phyloP scores from a whole-genome alignment of 2,329 filamentous ascomycete species.

The Neonectria coccinea region DNA sequence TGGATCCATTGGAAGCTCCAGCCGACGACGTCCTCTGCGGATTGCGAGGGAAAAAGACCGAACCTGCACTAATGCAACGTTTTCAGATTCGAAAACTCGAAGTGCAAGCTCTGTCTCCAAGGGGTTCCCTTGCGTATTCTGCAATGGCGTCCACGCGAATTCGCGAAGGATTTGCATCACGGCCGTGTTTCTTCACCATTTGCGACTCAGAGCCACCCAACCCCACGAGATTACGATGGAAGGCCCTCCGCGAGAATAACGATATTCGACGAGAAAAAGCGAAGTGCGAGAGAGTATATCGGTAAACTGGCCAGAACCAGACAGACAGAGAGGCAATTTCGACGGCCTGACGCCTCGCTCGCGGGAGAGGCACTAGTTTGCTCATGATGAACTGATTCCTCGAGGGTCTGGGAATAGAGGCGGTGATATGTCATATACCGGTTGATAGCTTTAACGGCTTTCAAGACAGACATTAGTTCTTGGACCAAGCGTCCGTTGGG shows the following conservation, averaged over 20 bases:
- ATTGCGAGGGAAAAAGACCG: too few species aligned
- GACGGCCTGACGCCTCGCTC: background rate
- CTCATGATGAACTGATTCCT: slow-evolving; percentile 20
- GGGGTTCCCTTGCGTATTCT: too few species aligned
- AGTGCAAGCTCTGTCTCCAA: too few species aligned
- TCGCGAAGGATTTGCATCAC: too few species aligned
- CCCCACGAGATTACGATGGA: background rate
- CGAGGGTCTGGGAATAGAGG: background rate
- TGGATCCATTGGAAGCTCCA: too few species aligned
- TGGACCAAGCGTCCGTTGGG: slow-evolving; percentile 22
- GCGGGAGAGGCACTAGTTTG: background rate
- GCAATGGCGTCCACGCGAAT: too few species aligned
- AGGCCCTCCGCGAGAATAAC: background rate
- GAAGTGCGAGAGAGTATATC: background rate
- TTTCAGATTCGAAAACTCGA: too few species aligned
- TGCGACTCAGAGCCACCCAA: too few species aligned
- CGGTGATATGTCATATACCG: background rate
- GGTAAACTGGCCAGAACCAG: background rate
- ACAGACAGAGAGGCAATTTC: background rate
- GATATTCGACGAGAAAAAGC: slow-evolving; percentile 12
- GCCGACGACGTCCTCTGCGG: too few species aligned
- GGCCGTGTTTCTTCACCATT: too few species aligned
- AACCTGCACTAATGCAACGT: too few species aligned
- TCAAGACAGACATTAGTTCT: slow-evolving; percentile 4
- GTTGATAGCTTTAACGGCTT: slow-evolving; percentile 5